Evolutionary conservation across 352 stramenopile species (phyloP).

Genomic region (Aphanomyces euteiches): DNA sequence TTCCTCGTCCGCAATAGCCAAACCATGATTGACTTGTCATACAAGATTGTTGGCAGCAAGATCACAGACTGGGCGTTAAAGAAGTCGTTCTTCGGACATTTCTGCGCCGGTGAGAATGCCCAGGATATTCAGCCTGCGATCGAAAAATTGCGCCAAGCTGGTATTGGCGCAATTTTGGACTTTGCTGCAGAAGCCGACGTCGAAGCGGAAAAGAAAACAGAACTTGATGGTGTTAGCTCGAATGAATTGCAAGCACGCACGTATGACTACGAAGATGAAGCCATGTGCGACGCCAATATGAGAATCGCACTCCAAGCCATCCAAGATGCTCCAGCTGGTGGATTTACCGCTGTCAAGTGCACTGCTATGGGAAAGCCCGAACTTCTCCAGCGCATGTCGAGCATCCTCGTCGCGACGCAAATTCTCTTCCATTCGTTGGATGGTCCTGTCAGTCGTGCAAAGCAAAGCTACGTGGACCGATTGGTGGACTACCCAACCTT

Average conservation of each 20-base stretch:
- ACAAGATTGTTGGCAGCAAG: conserved; percentile 71
- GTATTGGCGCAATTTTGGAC: conserved; percentile 95
- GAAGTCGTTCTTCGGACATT: conserved; percentile 96
- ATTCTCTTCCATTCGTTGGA: conserved; percentile 92
- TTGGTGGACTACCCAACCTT: conserved; percentile 79
- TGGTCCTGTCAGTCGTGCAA: conserved; percentile 76
- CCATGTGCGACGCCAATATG: conserved; percentile 89
- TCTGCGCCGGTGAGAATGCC: conserved; percentile 92
- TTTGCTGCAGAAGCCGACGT: conserved; percentile 95
- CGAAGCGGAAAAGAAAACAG: conserved; percentile 52
- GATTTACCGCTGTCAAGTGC: conserved; percentile 96
- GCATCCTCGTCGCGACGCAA: conserved; percentile 89
- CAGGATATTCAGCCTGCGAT: conserved; percentile 83
- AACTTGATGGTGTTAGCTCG: conserved; percentile 72
- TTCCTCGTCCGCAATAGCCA: conserved; percentile 88
- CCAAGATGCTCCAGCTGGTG: conserved; percentile 43
- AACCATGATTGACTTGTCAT: conserved; percentile 71
- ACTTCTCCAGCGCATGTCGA: conserved; percentile 93
- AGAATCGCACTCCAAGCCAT: conserved; percentile 81
- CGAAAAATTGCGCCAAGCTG: conserved; percentile 62
- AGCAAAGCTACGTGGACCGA: conserved; percentile 71
- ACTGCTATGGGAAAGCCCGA: conserved; percentile 95
- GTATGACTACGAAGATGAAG: conserved; percentile 96
- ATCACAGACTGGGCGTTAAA: conserved; percentile 89
- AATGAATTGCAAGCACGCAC: conserved; percentile 85